phyloP scores from a whole-genome alignment of 305 asterid species.

The Ruellia speciosa region DNA sequence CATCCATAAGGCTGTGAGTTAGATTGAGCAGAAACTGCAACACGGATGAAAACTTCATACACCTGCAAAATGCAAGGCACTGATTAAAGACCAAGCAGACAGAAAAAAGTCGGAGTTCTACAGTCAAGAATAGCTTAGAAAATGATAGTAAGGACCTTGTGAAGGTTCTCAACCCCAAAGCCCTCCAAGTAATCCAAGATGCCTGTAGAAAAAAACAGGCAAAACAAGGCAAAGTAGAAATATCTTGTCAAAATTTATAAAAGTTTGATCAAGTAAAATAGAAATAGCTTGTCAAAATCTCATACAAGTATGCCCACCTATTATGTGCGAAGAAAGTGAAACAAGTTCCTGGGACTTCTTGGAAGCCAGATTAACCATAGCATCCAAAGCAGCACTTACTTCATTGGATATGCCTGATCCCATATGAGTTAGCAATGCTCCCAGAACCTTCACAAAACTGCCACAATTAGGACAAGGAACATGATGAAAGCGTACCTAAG shows the following conservation, averaged over 20 bases:
- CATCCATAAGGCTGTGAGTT: constrained; percentile 50
- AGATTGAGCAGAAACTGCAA: constrained; percentile 58
- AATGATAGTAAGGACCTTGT: constrained; percentile 40
- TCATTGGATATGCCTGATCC: constrained; percentile 74
- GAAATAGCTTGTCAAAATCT: not conserved
- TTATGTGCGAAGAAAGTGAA: constrained; percentile 62
- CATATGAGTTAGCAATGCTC: constrained; percentile 71
- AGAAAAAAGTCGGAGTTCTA: constrained; percentile 14
- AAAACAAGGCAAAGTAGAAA: constrained; percentile 17
- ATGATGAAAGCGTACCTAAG: constrained; percentile 17
- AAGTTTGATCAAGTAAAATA: constrained; percentile 13
- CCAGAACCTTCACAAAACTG: constrained; percentile 55
- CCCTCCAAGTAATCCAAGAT: constrained; percentile 87
- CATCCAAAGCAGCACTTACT: constrained; percentile 71
- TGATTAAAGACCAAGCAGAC: constrained; percentile 17
- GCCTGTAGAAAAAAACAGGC: constrained; percentile 39
- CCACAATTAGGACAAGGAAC: constrained; percentile 23
- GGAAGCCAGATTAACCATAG: constrained; percentile 57
- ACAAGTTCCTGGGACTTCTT: constrained; percentile 59
- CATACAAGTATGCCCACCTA: constrained; percentile 35
- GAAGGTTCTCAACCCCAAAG: constrained; percentile 58
- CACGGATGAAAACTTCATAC: constrained; percentile 64
- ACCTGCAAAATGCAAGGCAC: constrained; percentile 46
- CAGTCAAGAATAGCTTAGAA: constrained; percentile 15
- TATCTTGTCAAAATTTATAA: constrained; percentile 9